These are phyloP conservation scores for Auricularia cornea DNA, from an alignment of 768 basidiomycete species.

Conservation along the genomic window DNA sequence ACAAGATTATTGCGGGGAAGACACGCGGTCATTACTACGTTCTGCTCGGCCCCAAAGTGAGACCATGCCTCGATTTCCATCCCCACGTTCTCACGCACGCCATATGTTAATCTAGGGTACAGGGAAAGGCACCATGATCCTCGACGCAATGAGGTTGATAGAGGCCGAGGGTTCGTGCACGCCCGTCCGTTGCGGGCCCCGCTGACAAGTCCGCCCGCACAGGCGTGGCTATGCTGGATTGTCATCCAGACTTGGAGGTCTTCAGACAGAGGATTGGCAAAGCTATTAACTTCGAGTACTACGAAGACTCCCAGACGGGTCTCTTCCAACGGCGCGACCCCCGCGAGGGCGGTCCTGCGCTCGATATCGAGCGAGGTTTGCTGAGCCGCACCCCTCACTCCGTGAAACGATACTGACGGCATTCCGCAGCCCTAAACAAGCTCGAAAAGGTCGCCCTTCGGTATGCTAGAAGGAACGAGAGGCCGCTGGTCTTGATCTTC, in stretches of 20 bases:
- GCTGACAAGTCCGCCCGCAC: background rate
- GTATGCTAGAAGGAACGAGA: slow-evolving; percentile 43
- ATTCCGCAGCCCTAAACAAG: slow-evolving; percentile 58
- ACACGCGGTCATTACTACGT: slow-evolving; percentile 70
- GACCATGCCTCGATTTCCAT: too few relatives aligned
- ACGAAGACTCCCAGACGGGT: slow-evolving; percentile 72
- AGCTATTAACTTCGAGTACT: slow-evolving; percentile 54
- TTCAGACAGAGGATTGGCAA: slow-evolving; percentile 45
- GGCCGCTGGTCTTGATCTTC: slow-evolving; percentile 71
- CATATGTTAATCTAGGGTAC: slow-evolving; percentile 42
- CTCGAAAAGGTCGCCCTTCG: slow-evolving; percentile 77
- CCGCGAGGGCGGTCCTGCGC: slow-evolving; percentile 70
- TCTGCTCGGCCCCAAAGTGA: slow-evolving; percentile 68
- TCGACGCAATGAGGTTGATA: slow-evolving; percentile 70
- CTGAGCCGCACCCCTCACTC: background rate
- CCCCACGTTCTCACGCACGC: slow-evolving; percentile 1
- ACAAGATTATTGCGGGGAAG: slow-evolving; percentile 67
- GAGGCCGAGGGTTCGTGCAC: slow-evolving; percentile 45
- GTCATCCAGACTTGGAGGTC: slow-evolving; percentile 80
- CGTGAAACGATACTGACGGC: slow-evolving; percentile 1
- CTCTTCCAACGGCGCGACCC: slow-evolving; percentile 80
- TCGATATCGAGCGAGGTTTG: slow-evolving; percentile 75
- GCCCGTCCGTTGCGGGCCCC: background rate
- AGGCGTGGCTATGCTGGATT: slow-evolving; percentile 64
- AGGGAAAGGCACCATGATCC: slow-evolving; percentile 76